Evolutionary conservation across 768 basidiomycete genomes (phyloP).

Genomic region (Lanmaoa pseudosensibilis): DNA sequence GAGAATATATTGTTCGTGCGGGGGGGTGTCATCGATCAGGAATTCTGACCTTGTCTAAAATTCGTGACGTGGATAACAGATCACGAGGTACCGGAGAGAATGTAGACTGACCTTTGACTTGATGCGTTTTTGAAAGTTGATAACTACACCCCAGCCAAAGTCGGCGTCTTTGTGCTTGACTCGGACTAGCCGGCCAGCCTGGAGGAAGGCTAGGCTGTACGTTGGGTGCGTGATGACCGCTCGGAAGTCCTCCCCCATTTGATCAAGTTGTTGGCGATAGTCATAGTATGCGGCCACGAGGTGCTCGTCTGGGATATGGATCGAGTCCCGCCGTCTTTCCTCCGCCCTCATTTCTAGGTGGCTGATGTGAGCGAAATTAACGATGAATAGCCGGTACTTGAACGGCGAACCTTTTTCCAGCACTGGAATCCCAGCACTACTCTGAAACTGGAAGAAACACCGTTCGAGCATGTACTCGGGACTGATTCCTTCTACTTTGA

Average conservation of each 20-base stretch:
- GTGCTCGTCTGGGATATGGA: conserved; percentile 80
- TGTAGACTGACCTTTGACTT: conserved; percentile 64
- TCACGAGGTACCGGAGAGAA: not conserved
- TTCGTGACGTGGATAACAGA: not conserved
- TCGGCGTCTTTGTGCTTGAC: conserved; percentile 83
- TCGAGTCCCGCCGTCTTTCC: conserved; percentile 62
- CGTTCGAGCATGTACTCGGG: conserved; percentile 98
- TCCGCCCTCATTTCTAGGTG: conserved; percentile 68
- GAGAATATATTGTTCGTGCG: conserved; percentile 90
- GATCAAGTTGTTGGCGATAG: conserved; percentile 87
- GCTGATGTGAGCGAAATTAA: conserved; percentile 7
- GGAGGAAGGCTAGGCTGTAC: conserved; percentile 92
- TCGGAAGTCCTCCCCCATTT: conserved; percentile 84
- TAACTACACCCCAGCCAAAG: conserved; percentile 95
- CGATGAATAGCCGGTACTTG: not conserved
- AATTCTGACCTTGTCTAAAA: conserved; percentile 64
- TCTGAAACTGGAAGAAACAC: conserved; percentile 99
- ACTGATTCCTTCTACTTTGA: conserved; percentile 97
- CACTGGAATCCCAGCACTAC: conserved; percentile 82
- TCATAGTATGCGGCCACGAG: conserved; percentile 90
- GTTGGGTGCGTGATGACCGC: conserved; percentile 94
- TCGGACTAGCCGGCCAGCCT: conserved; percentile 89
- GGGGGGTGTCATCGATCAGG: conserved; percentile 63
- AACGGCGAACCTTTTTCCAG: conserved; percentile 72
- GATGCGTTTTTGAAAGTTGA: conserved; percentile 87